phyloP scores from a whole-genome alignment of 495 filamentous ascomycete species.

The Pseudoneurospora amorphoporcata region DNA sequence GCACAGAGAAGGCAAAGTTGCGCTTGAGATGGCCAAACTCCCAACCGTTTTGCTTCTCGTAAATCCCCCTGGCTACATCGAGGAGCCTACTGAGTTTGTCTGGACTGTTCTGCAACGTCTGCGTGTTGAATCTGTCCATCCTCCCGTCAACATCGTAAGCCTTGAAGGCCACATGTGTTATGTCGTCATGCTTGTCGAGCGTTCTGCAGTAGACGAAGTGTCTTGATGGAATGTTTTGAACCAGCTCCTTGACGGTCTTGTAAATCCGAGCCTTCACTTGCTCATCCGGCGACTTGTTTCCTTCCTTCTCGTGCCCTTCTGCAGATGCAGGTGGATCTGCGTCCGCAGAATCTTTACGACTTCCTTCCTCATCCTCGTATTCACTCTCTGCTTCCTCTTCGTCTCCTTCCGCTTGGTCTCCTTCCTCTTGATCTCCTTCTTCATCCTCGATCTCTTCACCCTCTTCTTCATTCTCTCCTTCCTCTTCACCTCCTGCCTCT shows the following conservation, averaged over 20 bases:
- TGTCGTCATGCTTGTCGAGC: not conserved
- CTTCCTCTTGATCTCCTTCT: not conserved
- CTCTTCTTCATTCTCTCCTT: not conserved
- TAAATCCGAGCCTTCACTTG: not conserved
- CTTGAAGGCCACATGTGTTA: not conserved
- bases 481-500: not conserved
- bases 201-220: not conserved
- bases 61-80: not conserved
- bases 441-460: not conserved
- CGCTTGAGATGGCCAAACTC: not conserved
- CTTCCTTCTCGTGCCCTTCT: not conserved
- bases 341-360: not conserved
- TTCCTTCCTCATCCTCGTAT: not conserved
- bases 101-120: not conserved
- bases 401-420: not conserved
- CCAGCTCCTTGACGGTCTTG: not conserved
- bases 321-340: not conserved
- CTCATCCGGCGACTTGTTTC: not conserved
- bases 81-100: not conserved
- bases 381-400: not conserved
- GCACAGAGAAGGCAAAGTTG: not conserved
- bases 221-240: not conserved
- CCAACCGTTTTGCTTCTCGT: not conserved
- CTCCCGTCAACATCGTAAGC: not conserved
- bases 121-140: not conserved